Evolutionary conservation across 2,329 filamentous ascomycete genomes (phyloP).

Genomic region (Stemphylium vesicarium): DNA sequence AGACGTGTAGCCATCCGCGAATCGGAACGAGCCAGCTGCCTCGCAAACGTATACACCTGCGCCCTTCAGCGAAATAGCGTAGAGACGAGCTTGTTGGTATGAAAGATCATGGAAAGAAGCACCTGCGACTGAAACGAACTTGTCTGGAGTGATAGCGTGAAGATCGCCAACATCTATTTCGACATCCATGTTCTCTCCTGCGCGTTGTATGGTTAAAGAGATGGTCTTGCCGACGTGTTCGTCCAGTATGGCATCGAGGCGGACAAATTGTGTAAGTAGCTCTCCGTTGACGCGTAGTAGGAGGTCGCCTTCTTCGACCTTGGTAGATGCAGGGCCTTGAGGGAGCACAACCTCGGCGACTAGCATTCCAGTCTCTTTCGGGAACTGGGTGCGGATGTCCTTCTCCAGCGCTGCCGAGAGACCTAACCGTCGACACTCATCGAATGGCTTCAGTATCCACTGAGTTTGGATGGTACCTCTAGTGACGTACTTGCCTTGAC

Average conservation of each 20-base stretch:
- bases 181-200: slow-evolving; percentile 84
- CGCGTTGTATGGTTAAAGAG: slow-evolving; percentile 82
- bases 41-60: slow-evolving; percentile 91
- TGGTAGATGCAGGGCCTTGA: slow-evolving; percentile 82
- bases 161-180: slow-evolving; percentile 86
- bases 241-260: slow-evolving; percentile 89
- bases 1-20: slow-evolving; percentile 83
- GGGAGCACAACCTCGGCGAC: slow-evolving; percentile 95
- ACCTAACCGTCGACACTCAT: slow-evolving; percentile 90
- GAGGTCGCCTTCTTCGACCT: slow-evolving; percentile 93
- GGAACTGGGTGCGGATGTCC: slow-evolving; percentile 80
- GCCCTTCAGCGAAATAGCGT: slow-evolving; percentile 82
- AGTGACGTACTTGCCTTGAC: slow-evolving; percentile 74
- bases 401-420: slow-evolving; percentile 86
- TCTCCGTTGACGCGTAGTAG: slow-evolving; percentile 92
- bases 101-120: slow-evolving; percentile 95
- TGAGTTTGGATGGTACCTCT: slow-evolving; percentile 98
- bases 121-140: slow-evolving; percentile 92
- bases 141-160: slow-evolving; percentile 92
- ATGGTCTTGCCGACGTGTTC: slow-evolving; percentile 82
- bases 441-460: slow-evolving; percentile 95
- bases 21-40: slow-evolving; percentile 90
- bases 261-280: slow-evolving; percentile 90
- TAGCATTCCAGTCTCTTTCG: slow-evolving; percentile 94
- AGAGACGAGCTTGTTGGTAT: slow-evolving; percentile 95